Percentiles rank a stretch among this genome's conserved stretches.
Conservation (phyloP, 805 yeast genomes). For the Lachancea sp. region DNA sequence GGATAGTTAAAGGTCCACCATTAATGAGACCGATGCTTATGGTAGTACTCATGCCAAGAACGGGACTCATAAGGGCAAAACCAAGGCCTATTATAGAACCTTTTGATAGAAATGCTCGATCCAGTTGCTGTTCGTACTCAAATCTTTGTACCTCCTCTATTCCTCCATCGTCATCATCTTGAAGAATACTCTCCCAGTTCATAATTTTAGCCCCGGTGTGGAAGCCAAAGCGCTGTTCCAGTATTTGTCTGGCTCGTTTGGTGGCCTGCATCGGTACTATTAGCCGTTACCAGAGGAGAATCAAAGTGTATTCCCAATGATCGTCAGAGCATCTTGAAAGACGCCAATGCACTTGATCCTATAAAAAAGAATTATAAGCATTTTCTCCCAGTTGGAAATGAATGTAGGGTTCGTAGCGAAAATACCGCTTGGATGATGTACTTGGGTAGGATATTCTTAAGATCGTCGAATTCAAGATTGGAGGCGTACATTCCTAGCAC, state of each 20-base stretch:
- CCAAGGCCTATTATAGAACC: slow-evolving; percentile 72
- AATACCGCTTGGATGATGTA: no score
- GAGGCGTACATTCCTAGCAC: no score
- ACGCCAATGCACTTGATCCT: no score
- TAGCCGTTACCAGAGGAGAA: no score
- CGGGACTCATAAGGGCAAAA: slow-evolving; percentile 76
- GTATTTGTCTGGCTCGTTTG: slow-evolving; percentile 17
- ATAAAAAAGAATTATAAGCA: no score
- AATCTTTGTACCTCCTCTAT: slow-evolving; percentile 61
- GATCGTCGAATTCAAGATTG: no score
- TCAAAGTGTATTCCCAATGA: no score
- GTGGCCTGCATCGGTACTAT: slow-evolving; percentile 22
- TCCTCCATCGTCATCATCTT: slow-evolving; percentile 40
- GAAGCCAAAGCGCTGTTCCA: slow-evolving; percentile 19
- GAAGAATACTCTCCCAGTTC: slow-evolving; percentile 27
- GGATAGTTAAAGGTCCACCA: slow-evolving; percentile 71
- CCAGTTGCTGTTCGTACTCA: slow-evolving; percentile 65
- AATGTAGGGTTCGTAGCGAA: no score
- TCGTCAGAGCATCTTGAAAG: no score
- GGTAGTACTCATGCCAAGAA: slow-evolving; percentile 69
- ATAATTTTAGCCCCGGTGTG: slow-evolving; percentile 21
- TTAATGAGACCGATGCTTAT: slow-evolving; percentile 64
- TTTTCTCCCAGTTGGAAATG: no score
- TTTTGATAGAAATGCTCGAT: slow-evolving; percentile 55
- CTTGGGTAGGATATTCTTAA: no score